Conservation (phyloP, 495 filamentous ascomycete genomes). For the Aspergillus funiculosus region DNA sequence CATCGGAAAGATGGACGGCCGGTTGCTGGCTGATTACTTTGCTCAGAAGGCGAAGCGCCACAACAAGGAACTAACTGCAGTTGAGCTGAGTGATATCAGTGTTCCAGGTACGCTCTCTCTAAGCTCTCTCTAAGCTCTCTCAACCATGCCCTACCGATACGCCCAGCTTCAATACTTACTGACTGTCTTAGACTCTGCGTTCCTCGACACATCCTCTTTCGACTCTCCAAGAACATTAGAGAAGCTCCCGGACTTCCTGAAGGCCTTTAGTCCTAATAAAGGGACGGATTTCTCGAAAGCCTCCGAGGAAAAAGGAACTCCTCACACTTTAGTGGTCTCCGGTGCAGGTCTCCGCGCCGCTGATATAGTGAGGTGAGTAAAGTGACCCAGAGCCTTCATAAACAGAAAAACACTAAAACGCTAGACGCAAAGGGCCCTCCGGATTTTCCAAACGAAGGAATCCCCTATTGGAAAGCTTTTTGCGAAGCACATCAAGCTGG, state of each 20-base stretch:
- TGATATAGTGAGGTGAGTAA: slow-evolving; percentile 61
- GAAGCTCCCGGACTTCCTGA: slow-evolving; percentile 72
- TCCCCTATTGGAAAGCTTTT: slow-evolving; percentile 83
- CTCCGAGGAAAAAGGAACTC: slow-evolving; percentile 64
- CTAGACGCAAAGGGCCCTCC: slow-evolving; percentile 51
- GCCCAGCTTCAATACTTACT: too few relatives aligned
- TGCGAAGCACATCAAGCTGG: slow-evolving; percentile 94
- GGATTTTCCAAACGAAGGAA: slow-evolving; percentile 71
- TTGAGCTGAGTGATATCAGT: slow-evolving; percentile 77
- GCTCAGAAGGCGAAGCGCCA: slow-evolving; percentile 73
- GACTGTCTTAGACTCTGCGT: slow-evolving; percentile 43
- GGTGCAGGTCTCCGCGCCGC: slow-evolving; percentile 75
- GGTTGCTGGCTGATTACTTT: slow-evolving; percentile 79
- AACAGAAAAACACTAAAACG: not conserved
- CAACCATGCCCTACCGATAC: too few relatives aligned
- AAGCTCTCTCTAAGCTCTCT: not conserved
- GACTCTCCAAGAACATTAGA: slow-evolving; percentile 54
- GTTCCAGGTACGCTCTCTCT: slow-evolving; percentile 61
- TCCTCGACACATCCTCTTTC: slow-evolving; percentile 71
- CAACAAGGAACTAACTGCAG: slow-evolving; percentile 66
- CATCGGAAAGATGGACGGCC: slow-evolving; percentile 74
- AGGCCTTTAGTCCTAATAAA: slow-evolving; percentile 52
- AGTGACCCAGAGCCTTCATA: not conserved
- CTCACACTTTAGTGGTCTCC: slow-evolving; percentile 81
- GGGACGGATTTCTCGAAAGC: slow-evolving; percentile 49